Base-by-base conservation (phyloP, 768 basidiomycete genomes). In the Strobilomyces confusus region DNA sequence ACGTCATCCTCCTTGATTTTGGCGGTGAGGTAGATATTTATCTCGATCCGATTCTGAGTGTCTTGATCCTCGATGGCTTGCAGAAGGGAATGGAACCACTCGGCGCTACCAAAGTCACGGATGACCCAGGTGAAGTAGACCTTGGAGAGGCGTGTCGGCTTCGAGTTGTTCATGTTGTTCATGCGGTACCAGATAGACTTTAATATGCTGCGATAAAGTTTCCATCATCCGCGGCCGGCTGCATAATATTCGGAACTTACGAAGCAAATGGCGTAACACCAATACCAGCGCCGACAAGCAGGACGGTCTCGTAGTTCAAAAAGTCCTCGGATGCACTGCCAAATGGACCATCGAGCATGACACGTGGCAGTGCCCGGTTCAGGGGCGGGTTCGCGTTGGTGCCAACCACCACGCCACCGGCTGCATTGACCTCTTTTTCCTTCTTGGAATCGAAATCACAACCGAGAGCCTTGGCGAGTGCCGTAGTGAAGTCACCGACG, bases 281-380 rank as follows among this genome's bases (percentile, higher is more conserved):
- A 56, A 98, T 98, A 71, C 95, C 95, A 51, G 89, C 93, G 59
- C 92, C 94, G 44, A 95, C 90, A 36, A 97, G 82, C 30, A 95
- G 72, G 33, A 94, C 79, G 1, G 91, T 89, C 73, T 97, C 93
- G 59, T 83, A 94, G 50, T 92, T 92, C 66, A 90, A 75, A 66
- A 89, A 95, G 67, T 95, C 92, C 69, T 98, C 95, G 38, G 84
- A 86, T 9, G 95, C 92, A 56, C 83, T 86, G 14, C 95, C 95
- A 66, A 97, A 98, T 5, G 95, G 95, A 15, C 94, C 95, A 63
- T 98, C 95, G 46, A 98, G 82, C 94, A 97, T 97, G 63, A 98
- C 77, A 54, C 95, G 84, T 11, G 95, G 95, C 4, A 98, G 79
- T 8, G 86, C 75, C 34, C 84, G 78, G 67, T 86, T 87, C 51